phyloP scores from a whole-genome alignment of 2,329 filamentous ascomycete species.

The Bimuria novae-zelandiae region DNA sequence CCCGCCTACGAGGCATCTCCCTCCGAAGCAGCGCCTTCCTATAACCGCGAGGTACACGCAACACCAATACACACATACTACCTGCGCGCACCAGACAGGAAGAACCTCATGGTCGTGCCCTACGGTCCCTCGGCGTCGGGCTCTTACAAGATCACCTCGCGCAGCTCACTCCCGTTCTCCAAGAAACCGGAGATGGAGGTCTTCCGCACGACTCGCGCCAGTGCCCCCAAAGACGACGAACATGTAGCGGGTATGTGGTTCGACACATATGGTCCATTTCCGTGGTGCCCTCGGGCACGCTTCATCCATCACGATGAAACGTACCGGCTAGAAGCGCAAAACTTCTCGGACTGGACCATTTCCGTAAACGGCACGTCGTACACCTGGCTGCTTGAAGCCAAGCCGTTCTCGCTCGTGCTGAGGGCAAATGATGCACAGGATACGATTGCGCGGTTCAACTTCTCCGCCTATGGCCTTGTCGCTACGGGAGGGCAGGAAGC shows the following conservation, averaged over 20 bases:
- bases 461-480: slow-evolving; percentile 29
- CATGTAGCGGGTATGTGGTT: slow-evolving; percentile 34
- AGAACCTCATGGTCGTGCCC: slow-evolving; percentile 18
- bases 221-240: slow-evolving; percentile 20
- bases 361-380: slow-evolving; percentile 22
- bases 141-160: slow-evolving; percentile 34
- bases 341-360: slow-evolving; percentile 37
- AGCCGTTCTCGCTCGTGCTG: slow-evolving; percentile 30
- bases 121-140: slow-evolving; percentile 15
- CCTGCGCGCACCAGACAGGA: slow-evolving; percentile 19
- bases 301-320: slow-evolving; percentile 19
- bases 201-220: slow-evolving; percentile 19
- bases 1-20: slow-evolving; percentile 20
- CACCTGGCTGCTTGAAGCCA: slow-evolving; percentile 30
- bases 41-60: slow-evolving; percentile 13
- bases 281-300: slow-evolving; percentile 40
- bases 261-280: slow-evolving; percentile 34
- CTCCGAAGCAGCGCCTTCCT: slow-evolving; percentile 15
- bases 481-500: slow-evolving; percentile 35
- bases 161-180: slow-evolving; percentile 33
- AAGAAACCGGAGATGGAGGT: slow-evolving; percentile 42
- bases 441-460: slow-evolving; percentile 39
- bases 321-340: slow-evolving; percentile 36
- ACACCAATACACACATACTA: slow-evolving; percentile 18
- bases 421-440: slow-evolving; percentile 18